These are phyloP conservation scores for Aspergillus nomiae DNA, from an alignment of 2,329 filamentous ascomycete species.

Conservation along the genomic window DNA sequence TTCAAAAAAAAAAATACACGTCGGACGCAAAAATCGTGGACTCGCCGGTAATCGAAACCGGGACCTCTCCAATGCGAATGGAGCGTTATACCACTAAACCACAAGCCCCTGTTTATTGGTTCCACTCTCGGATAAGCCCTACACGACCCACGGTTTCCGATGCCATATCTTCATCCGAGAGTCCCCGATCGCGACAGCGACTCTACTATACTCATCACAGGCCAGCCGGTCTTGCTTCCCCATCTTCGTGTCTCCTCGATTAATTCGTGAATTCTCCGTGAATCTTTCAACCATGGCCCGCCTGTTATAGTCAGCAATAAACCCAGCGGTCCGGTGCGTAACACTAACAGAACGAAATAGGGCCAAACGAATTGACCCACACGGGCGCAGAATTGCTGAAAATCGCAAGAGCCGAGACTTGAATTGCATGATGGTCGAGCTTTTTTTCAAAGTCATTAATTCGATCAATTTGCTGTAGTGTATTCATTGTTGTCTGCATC, in stretches of 20 bases:
- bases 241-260: constrained; percentile 2
- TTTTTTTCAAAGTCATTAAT: constrained; percentile 17
- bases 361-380: constrained; percentile 53
- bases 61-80: constrained; percentile 17
- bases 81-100: constrained; percentile 15
- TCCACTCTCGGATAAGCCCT: not conserved
- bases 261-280: not conserved
- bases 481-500: constrained; percentile 6
- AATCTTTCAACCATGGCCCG: constrained; percentile 17
- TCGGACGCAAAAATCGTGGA: constrained; percentile 6
- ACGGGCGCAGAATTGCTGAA: constrained; percentile 47
- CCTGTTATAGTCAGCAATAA: constrained; percentile 10
- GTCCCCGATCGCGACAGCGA: not conserved
- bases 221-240: constrained; percentile 13
- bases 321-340: not conserved
- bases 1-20: not conserved
- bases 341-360: constrained; percentile 49
- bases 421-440: constrained; percentile 37
- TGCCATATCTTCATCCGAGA: not conserved
- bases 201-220: not conserved
- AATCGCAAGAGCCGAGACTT: constrained; percentile 50
- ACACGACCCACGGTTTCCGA: not conserved
- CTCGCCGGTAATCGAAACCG: constrained; percentile 17
- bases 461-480: constrained; percentile 18
- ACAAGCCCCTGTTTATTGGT: constrained; percentile 10